Base-by-base conservation (phyloP, 2,329 filamentous ascomycete genomes). In the Colletotrichum sublineola region DNA sequence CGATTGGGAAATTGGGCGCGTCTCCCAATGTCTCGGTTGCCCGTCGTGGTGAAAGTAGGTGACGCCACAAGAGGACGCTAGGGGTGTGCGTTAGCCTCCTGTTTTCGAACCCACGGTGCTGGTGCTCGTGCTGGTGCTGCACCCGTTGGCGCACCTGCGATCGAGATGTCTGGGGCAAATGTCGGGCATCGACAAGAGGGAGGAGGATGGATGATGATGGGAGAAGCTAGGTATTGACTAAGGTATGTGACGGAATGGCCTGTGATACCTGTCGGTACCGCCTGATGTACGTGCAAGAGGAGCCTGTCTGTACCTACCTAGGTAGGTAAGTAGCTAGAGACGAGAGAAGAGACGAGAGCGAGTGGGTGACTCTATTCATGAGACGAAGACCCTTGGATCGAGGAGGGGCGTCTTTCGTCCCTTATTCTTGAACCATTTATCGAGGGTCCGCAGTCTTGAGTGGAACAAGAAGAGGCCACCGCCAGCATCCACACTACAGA, bases 21-120 rank as follows among this genome's bases (percentile, higher is more conserved):
- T 73, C 66, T 70, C 60, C 66, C 66, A 73, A 64, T 73, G 70
- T 70, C 66, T 73, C 70, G 60, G 70, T 55, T 61, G 18, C 12
- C 64, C 60, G 60, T 50, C 40, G 67, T 44, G 66, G 53, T 70
- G 66, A 65, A 73, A 73, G 66, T 55, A 50, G 55, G 70, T 65
- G 70, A 73, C 70, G 70, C 70, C 70, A 73, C 70, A 46, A 42
- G 60, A 48, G 14, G 33, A 40, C 60, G 50, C 66, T 73, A 73
- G 70, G 53, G 52, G 58, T 3, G 24, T 56, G 60, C 20, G 61
- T 69, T 68, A 60, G 65, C n/a, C 58, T 68, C 58, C 50, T 33
- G 29, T 61, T 57, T 72, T 60, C 50, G 31, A 24, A 18, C 33
- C 48, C 18, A 46, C 44, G 57, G 12, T 55, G n/a, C n/a, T 38